Base-by-base conservation (phyloP, 164 flowering plant species). In the Annona cherimola region DNA sequence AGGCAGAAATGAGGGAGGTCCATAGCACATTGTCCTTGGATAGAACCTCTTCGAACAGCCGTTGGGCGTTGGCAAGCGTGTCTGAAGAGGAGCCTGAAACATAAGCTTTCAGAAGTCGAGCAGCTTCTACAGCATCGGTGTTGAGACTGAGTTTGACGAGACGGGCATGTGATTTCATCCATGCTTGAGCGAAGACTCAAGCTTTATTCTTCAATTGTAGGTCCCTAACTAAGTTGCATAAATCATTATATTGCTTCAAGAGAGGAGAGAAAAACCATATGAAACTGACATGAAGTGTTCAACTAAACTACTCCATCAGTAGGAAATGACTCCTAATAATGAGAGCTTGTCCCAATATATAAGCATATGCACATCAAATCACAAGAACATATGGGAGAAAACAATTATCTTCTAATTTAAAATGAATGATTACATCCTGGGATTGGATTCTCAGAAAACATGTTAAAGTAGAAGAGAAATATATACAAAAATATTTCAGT, bases 271-370 rank as follows among this genome's bases (percentile, higher is more conserved):
- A 66, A 77, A 50, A 71, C 77, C 76, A 78, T 78, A 85, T 65
- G 89, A 76, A 76, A 80, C 80, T 67, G 88, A 85, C 76, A 77
- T 80, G 59, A 86, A 74, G 57, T 79, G 79, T 75, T 85, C 84
- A 68, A 93, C 72, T 61, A 86, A 8, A 62, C 20, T 16, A 72
- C 45, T 83, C 96, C 96, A 93, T 76, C 81, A 80, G 74, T 78
- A 78, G 66, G 84, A 71, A 61, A 84, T 69, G 74, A 84, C 76
- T 61, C 96, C 96, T 72, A 90, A 73, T 77, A 90, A 77, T 70
- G 81, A 78, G 76, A 93, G 84, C 73, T 90, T 93, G 88, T 69
- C 42, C n/a, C n/a, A 74, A 43, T 74, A 78, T 3, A 71, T 63
- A 70, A 41, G 43, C 40, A 55, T 57, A 35, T 41, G 35, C 45